These are phyloP conservation scores for Tricladium varicosporioides DNA, from an alignment of 2,329 filamentous ascomycete genomes.

Conservation along the genomic window DNA sequence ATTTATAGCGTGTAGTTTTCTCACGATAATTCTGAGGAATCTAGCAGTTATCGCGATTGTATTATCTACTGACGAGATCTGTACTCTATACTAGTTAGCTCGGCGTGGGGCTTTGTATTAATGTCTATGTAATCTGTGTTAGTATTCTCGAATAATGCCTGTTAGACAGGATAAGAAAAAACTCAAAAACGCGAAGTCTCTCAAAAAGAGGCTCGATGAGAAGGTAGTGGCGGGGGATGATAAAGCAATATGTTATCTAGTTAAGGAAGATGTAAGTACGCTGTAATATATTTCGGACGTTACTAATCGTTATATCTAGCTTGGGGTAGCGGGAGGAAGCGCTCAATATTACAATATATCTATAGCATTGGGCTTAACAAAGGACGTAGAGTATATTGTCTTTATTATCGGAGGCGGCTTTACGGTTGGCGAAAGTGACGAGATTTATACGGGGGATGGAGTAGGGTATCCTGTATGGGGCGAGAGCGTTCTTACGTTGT, in stretches of 20 bases:
- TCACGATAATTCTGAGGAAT: constrained; percentile 7
- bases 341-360: neutral
- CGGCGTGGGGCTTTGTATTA: too few species aligned
- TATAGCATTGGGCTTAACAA: constrained; percentile 4
- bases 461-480: constrained; percentile 2
- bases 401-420: constrained; percentile 7
- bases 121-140: constrained; percentile 1
- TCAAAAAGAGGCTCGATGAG: constrained; percentile 8
- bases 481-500: constrained; percentile 8
- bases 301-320: constrained; percentile 8
- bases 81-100: constrained; percentile 5
- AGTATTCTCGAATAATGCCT: constrained; percentile 5
- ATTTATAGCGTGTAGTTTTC: constrained; percentile 7
- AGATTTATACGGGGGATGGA: constrained; percentile 8
- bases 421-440: constrained; percentile 36
- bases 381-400: constrained; percentile 2
- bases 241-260: constrained; percentile 4
- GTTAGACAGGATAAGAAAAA: constrained; percentile 1
- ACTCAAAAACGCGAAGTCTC: constrained; percentile 6
- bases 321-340: neutral
- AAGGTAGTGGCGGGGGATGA: constrained; percentile 5
- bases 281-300: neutral
- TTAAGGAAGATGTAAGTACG: constrained; percentile 11
- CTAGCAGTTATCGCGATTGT: constrained; percentile 6
- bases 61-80: neutral